Base-by-base conservation (phyloP, 306 rosid genomes). In the Mucuna pruriens region DNA sequence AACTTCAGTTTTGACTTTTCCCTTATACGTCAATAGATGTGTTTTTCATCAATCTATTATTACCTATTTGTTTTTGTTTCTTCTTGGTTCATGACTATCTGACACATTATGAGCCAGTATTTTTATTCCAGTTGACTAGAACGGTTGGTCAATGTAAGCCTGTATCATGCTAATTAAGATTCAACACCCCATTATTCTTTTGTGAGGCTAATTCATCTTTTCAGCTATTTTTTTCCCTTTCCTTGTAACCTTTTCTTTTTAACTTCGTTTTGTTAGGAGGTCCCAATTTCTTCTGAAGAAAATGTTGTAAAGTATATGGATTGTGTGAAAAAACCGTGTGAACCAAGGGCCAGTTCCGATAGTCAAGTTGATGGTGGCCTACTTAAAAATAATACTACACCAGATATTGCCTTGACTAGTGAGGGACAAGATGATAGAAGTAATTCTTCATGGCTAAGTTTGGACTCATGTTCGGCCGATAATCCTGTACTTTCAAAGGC, bases 381-480 rank as follows among this genome's bases (percentile, higher is more conserved):
- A 54, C 86, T 71, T 36, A 82, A 34, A 33, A 79, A 80, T 63
- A 73, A 45, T 70, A 55, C 75, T 71, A 81, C 86, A 23, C 78
- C 74, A 60, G 88, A 86, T 86, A 83, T 86, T 79, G 83, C 78
- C 67, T 75, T 84, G 65, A 80, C 69, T 29, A 76, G 79, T 78
- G 89, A 84, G 76, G 88, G 80, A 61, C 88, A 79, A 71, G 88
- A 90, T 44, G 91, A 86, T 77, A 57, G 81, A 52, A 85, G 92
- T 69, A 81, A 58, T 51, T 80, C 86, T 39, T 88, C 94, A 20
- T 91, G 97, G 94, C 76, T 91, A 60, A 86, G 92, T 82, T 85
- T 90, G 78, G 94, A 95, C 86, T 88, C 97, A 45, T 76, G 76
- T 76, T 25, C 85, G n/a, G 81, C 89, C 2, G 87, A 86, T 61